A percentile compares a stretch with the other conserved stretches of the same genome.
phyloP scores from a whole-genome alignment of 345 rosid genomes.

The Luvunga scandens region DNA sequence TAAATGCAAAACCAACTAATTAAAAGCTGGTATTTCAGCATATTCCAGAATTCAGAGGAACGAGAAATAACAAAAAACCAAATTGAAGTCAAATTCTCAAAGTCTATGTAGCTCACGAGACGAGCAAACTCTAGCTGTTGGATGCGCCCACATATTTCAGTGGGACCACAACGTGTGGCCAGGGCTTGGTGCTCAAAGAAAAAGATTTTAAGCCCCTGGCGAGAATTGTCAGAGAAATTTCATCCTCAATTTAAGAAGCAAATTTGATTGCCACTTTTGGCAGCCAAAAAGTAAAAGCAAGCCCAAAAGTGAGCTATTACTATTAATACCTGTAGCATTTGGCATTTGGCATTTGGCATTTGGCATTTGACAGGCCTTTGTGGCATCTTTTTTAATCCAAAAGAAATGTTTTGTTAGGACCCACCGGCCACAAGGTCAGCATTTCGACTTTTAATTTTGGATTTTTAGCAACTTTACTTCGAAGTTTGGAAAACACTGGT shows the following conservation, averaged over 20 bases:
- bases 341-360: neutral
- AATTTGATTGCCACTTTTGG: slow-evolving; percentile 13
- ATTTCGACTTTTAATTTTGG: neutral
- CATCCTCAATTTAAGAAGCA: slow-evolving; percentile 15
- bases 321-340: neutral
- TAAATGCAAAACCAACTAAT: neutral
- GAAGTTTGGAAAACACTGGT: neutral
- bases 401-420: neutral
- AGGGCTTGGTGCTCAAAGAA: slow-evolving; percentile 10
- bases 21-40: neutral
- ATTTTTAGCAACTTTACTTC: slow-evolving; percentile 14
- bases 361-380: neutral
- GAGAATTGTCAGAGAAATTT: slow-evolving; percentile 12
- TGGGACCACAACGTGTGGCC: slow-evolving; percentile 11
- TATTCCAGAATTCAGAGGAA: neutral
- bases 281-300: neutral
- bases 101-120: neutral
- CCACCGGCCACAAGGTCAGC: neutral
- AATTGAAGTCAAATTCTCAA: neutral
- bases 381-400: neutral
- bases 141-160: neutral
- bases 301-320: neutral
- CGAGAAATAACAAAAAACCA: neutral
- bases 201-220: slow-evolving; percentile 14
- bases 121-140: neutral